phyloP scores from a whole-genome alignment of 2,329 filamentous ascomycete genomes.

The Massarina eburnea region DNA sequence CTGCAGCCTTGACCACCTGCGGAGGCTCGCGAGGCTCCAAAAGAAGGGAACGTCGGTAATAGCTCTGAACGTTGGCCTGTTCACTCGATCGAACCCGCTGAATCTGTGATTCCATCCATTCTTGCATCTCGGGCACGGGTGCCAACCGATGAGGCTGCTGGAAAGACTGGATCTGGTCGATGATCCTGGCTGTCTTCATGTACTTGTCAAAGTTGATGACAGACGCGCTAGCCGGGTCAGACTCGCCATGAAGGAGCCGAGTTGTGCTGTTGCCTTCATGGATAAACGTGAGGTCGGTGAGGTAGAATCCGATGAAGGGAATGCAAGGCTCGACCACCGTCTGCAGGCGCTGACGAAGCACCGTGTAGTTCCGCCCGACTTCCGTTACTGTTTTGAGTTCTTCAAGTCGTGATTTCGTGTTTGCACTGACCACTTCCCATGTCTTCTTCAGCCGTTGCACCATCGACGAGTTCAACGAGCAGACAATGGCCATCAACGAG shows the following conservation, averaged over 20 bases:
- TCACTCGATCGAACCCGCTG: conserved; percentile 69
- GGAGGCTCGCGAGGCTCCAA: conserved; percentile 71
- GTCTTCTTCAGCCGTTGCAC: conserved; percentile 86
- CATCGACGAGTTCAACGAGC: conserved; percentile 87
- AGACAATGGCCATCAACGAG: conserved; percentile 94
- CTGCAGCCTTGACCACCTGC: conserved; percentile 24
- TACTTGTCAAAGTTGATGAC: conserved; percentile 99
- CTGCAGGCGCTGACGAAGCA: conserved; percentile 78
- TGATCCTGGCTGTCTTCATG: conserved; percentile 89
- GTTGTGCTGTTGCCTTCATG: conserved; percentile 90
- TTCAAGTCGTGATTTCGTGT: conserved; percentile 78
- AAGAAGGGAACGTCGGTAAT: conserved; percentile 81
- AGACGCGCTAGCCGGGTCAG: conserved; percentile 64
- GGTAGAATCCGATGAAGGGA: conserved; percentile 92
- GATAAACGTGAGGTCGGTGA: conserved; percentile 94
- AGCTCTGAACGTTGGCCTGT: conserved; percentile 63
- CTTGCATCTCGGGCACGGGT: conserved; percentile 84
- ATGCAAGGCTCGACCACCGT: conserved; percentile 89
- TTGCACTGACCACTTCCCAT: conserved; percentile 85
- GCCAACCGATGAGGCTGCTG: conserved; percentile 87
- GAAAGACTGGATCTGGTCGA: conserved; percentile 92
- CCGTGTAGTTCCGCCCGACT: conserved; percentile 86
- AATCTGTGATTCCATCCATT: conserved; percentile 87
- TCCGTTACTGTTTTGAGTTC: conserved; percentile 83
- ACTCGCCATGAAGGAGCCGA: conserved; percentile 67